Evolutionary conservation across 2,329 filamentous ascomycete species (phyloP).

Genomic region (Pseudocercospora pini-densiflorae): DNA sequence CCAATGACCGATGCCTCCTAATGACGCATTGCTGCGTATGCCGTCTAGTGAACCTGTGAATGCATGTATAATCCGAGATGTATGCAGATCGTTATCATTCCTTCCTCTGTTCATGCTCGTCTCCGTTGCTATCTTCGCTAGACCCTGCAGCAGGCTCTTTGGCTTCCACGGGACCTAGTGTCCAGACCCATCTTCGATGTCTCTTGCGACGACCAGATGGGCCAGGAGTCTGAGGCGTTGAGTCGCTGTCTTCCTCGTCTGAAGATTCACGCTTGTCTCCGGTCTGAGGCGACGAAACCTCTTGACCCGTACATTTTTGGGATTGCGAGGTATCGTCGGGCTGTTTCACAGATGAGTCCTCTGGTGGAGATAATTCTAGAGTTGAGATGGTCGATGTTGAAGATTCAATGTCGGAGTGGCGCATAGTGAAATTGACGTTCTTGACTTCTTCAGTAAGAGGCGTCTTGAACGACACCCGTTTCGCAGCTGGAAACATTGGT

Average conservation of each 20-base stretch:
- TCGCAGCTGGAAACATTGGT: slow-evolving; percentile 59
- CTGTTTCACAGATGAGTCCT: slow-evolving; percentile 12
- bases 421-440: slow-evolving; percentile 59
- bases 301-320: background rate
- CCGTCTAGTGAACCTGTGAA: background rate
- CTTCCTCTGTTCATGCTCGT: slow-evolving; percentile 4
- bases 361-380: slow-evolving; percentile 30
- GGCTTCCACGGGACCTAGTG: slow-evolving; percentile 40
- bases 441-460: slow-evolving; percentile 64
- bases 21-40: background rate
- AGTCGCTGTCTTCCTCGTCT: slow-evolving; percentile 52
- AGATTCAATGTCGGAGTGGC: slow-evolving; percentile 60
- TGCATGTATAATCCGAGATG: background rate
- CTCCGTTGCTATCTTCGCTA: background rate
- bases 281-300: slow-evolving; percentile 24
- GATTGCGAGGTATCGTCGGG: background rate
- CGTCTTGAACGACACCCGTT: slow-evolving; percentile 61
- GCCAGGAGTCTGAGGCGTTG: slow-evolving; percentile 57
- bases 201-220: slow-evolving; percentile 56
- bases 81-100: background rate
- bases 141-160: background rate
- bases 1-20: background rate
- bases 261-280: slow-evolving; percentile 53
- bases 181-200: slow-evolving; percentile 62
- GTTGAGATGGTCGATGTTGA: slow-evolving; percentile 41